phyloP scores from a whole-genome alignment of 352 stramenopile species.

The Globisporangium abappressorium region DNA sequence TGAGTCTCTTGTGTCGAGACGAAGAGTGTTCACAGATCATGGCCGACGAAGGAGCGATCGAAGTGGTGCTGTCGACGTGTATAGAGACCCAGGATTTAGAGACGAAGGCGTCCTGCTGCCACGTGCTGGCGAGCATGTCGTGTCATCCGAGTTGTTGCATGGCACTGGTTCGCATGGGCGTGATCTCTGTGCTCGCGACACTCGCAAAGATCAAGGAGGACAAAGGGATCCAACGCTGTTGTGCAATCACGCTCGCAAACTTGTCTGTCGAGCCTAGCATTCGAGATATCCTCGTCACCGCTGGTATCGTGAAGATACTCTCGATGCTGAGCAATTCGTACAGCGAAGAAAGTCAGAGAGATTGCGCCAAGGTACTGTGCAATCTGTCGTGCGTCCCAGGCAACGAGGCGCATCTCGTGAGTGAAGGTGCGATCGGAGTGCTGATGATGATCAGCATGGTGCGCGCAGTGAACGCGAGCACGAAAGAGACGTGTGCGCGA shows the following conservation, averaged over 20 bases:
- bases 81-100: conserved; percentile 56
- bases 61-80: conserved; percentile 60
- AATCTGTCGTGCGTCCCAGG: conserved; percentile 64
- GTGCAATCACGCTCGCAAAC: conserved; percentile 67
- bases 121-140: conserved; percentile 72
- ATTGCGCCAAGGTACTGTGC: conserved; percentile 70
- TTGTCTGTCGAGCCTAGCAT: conserved; percentile 52
- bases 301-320: conserved; percentile 50
- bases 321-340: conserved; percentile 73
- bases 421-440: conserved; percentile 54
- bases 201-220: conserved; percentile 55
- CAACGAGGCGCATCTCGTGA: conserved; percentile 44
- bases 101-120: conserved; percentile 71
- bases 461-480: conserved; percentile 48
- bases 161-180: conserved; percentile 45
- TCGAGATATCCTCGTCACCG: conserved; percentile 41
- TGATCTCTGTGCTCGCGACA: conserved; percentile 54
- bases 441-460: conserved; percentile 85
- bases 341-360: conserved; percentile 75
- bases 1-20: conserved; percentile 73
- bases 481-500: conserved; percentile 68
- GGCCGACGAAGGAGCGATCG: conserved; percentile 40
- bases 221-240: conserved; percentile 53
- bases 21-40: conserved; percentile 59
- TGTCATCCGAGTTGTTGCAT: conserved; percentile 62